Base-by-base conservation (phyloP, 2,329 filamentous ascomycete genomes). In the Parascedosporium putredinis region DNA sequence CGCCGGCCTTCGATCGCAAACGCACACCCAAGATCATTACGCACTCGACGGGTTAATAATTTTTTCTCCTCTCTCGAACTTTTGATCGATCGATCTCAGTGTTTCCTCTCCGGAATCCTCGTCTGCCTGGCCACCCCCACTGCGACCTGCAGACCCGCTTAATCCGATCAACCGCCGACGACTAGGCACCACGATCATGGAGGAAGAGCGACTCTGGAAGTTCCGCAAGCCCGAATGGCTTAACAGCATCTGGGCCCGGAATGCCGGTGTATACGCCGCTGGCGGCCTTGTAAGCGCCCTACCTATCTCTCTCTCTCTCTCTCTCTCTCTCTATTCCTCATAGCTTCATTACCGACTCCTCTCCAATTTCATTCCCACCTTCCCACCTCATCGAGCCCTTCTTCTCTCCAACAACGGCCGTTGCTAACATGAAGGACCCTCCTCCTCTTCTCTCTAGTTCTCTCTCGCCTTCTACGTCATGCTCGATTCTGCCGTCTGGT, bases 391-490 rank as follows among this genome's bases (percentile, higher is more conserved):
- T n/a, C n/a, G n/a, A n/a, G 14, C 44, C 5, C 29, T 5, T 27
- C 29, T 22, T 20, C 23, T 31, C 49, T 42, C n/a, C 20, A 33
- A 14, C 42, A 38, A 31, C 38, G 9, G 2, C 46, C 7, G n/a
- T n/a, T n/a, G 47, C 54, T 54, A 54, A 55, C 49, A 25, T 3
- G 18, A 20, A 22, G 9, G 5, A n/a, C 16, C 5, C 20, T 20
- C 9, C 25, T 6, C 8, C 4, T 23, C 5, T 18, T 3, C 4
- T n/a, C 10, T 5, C 50, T 57, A 83, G 80, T 84, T 81, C 72
- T 81, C 80, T 45, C 68, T 84, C 61, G 79, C 79, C 54, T 84
- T 84, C 67, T 84, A 83, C 70, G 70, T 79, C 60, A 75, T 84
- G 66, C 77, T 84, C 64, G 81, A 84, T 64, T 73, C 77, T 4